A percentile compares a stretch with the other conserved stretches of the same genome.
phyloP scores from a whole-genome alignment of 345 rosid species.

The Populus deltoides region DNA sequence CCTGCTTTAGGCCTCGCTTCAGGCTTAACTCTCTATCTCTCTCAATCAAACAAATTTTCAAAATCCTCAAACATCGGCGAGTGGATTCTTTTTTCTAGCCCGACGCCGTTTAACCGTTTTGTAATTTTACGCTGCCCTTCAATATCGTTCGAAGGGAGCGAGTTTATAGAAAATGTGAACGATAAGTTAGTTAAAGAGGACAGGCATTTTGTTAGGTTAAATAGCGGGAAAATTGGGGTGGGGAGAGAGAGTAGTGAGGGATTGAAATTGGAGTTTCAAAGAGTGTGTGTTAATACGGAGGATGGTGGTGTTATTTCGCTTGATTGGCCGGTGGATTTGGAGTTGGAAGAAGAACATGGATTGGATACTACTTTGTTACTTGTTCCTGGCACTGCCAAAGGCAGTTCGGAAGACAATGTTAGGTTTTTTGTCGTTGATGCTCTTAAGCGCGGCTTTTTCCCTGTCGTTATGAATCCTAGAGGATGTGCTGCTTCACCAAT shows the following conservation, averaged over 20 bases:
- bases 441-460: slow-evolving; percentile 62
- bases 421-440: slow-evolving; percentile 61
- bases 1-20: slow-evolving; percentile 62
- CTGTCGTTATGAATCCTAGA: slow-evolving; percentile 93
- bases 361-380: slow-evolving; percentile 74
- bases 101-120: slow-evolving; percentile 88
- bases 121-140: slow-evolving; percentile 84
- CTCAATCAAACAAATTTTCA: slow-evolving; percentile 12
- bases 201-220: slow-evolving; percentile 69
- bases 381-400: slow-evolving; percentile 77
- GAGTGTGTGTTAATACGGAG: slow-evolving; percentile 56
- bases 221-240: slow-evolving; percentile 53
- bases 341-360: slow-evolving; percentile 70
- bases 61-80: slow-evolving; percentile 46
- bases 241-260: slow-evolving; percentile 11
- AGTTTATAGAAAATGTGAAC: slow-evolving; percentile 50
- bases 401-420: slow-evolving; percentile 61
- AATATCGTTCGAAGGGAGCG: slow-evolving; percentile 47
- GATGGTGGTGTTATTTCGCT: slow-evolving; percentile 84
- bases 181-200: slow-evolving; percentile 73
- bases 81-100: slow-evolving; percentile 76
- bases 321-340: slow-evolving; percentile 87
- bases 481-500: slow-evolving; percentile 97
- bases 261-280: slow-evolving; percentile 62
- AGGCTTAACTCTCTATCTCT: slow-evolving; percentile 46